phyloP scores from a whole-genome alignment of 2,329 filamentous ascomycete species.

The Nemania sp. region DNA sequence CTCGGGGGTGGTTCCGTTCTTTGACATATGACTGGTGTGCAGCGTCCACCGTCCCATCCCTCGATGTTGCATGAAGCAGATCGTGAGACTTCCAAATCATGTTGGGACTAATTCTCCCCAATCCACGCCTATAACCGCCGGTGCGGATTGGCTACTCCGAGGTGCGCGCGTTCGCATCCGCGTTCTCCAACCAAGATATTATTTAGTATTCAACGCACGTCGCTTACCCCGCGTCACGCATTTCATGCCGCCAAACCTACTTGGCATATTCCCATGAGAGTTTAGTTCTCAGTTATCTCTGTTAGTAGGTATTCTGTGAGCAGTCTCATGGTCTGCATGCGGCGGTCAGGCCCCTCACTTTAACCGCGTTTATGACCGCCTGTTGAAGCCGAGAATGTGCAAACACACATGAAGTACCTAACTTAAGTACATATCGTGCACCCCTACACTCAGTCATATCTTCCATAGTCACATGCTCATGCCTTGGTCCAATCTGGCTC shows the following conservation, averaged over 20 bases:
- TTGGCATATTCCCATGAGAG: background rate
- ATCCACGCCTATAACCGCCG: background rate
- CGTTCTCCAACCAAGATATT: constrained; percentile 8
- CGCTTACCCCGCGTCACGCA: constrained; percentile 21
- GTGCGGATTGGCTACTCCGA: constrained; percentile 18
- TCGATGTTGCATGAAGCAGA: background rate
- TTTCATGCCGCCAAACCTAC: constrained; percentile 16
- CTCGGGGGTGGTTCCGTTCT: constrained; percentile 16
- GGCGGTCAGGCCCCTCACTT: too few relatives aligned
- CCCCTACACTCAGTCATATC: too few relatives aligned
- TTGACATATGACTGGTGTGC: background rate
- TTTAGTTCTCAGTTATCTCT: too few relatives aligned
- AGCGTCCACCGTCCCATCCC: background rate
- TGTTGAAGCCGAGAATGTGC: too few relatives aligned
- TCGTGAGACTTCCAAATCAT: constrained; percentile 2
- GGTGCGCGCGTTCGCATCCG: constrained; percentile 6
- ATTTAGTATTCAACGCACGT: constrained; percentile 5
- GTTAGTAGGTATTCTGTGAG: too few relatives aligned
- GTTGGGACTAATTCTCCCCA: background rate
- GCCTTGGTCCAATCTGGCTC: too few relatives aligned
- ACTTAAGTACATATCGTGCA: too few relatives aligned
- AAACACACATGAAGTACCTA: too few relatives aligned
- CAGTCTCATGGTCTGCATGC: too few relatives aligned
- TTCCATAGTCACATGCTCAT: too few relatives aligned
- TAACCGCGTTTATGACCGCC: too few relatives aligned